Percentiles rank a stretch among this genome's conserved stretches.
Conservation (phyloP, 306 rosid species). For the Dicorynia guianensis region DNA sequence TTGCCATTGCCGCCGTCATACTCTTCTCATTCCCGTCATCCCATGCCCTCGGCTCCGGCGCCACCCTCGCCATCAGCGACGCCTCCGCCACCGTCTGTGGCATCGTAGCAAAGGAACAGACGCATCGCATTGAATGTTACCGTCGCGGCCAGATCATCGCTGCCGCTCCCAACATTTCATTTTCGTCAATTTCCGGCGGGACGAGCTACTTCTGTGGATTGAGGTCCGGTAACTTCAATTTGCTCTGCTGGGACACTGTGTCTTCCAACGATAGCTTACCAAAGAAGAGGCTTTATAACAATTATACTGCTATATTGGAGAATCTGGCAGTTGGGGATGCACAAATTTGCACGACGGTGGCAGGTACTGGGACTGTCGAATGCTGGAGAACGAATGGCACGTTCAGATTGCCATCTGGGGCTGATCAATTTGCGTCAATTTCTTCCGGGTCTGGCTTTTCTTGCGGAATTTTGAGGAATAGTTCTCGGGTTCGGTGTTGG, state of each 20-base stretch:
- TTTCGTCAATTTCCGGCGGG: constrained; percentile 83
- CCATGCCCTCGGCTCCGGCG: constrained; percentile 75
- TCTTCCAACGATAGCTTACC: constrained; percentile 23
- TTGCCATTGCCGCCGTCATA: constrained; percentile 1
- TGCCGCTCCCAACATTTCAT: constrained; percentile 60
- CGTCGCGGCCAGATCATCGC: constrained; percentile 44
- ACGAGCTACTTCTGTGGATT: constrained; percentile 71
- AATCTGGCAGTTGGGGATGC: constrained; percentile 71
- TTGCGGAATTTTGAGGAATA: constrained; percentile 65
- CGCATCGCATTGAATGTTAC: constrained; percentile 68
- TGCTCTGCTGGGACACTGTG: constrained; percentile 82
- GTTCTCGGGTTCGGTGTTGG: constrained; percentile 65
- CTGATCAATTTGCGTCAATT: constrained; percentile 55
- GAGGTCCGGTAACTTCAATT: constrained; percentile 67
- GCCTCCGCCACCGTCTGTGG: constrained; percentile 76
- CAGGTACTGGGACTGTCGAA: constrained; percentile 50
- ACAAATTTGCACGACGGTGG: constrained; percentile 75
- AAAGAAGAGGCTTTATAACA: constrained; percentile 56
- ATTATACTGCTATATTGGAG: constrained; percentile 54
- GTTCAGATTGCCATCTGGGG: constrained; percentile 41
- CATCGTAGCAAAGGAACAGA: constrained; percentile 52
- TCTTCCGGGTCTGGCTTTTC: constrained; percentile 89
- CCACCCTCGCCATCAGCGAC: constrained; percentile 72
- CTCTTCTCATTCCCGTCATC: constrained; percentile 22
- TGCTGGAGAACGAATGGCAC: constrained; percentile 64